Percentiles rank a stretch among this genome's conserved stretches.
Conservation (phyloP, 495 filamentous ascomycete genomes). For the Podospora fimiseda region DNA sequence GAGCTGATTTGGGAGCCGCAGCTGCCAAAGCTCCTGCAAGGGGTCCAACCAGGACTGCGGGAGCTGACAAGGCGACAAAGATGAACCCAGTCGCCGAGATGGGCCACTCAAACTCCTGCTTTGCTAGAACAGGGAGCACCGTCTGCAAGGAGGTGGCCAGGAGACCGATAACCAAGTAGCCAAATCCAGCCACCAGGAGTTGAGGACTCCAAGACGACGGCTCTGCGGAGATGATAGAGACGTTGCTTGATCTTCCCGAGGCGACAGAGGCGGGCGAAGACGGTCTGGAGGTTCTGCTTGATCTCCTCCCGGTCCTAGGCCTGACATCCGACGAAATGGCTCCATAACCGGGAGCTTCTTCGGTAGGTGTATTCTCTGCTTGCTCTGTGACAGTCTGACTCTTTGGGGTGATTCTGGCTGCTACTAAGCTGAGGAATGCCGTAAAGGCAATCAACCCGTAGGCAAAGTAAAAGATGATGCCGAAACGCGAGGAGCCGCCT, state of each 20-base stretch:
- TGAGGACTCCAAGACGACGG: conserved; percentile 8
- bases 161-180: conserved; percentile 21
- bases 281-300: conserved; percentile 10
- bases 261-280: conserved; percentile 6
- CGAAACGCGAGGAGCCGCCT: conserved; percentile 9
- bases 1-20: conserved; percentile 14
- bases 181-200: conserved; percentile 17
- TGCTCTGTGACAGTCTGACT: background rate
- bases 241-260: background rate
- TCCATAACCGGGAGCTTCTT: conserved; percentile 13
- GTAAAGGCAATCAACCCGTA: conserved; percentile 16
- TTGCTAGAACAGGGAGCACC: conserved; percentile 21
- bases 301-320: background rate
- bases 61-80: conserved; percentile 21
- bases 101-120: conserved; percentile 16
- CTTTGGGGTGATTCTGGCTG: background rate
- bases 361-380: background rate
- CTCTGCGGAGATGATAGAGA: background rate
- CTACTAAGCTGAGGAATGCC: conserved; percentile 12
- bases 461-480: conserved; percentile 21
- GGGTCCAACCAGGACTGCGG: conserved; percentile 17
- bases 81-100: conserved; percentile 12
- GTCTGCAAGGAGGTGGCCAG: conserved; percentile 20
- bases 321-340: conserved; percentile 8
- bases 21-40: conserved; percentile 12